phyloP scores from a whole-genome alignment of 2,329 filamentous ascomycete genomes.

The Colletotrichum tamarilloi region DNA sequence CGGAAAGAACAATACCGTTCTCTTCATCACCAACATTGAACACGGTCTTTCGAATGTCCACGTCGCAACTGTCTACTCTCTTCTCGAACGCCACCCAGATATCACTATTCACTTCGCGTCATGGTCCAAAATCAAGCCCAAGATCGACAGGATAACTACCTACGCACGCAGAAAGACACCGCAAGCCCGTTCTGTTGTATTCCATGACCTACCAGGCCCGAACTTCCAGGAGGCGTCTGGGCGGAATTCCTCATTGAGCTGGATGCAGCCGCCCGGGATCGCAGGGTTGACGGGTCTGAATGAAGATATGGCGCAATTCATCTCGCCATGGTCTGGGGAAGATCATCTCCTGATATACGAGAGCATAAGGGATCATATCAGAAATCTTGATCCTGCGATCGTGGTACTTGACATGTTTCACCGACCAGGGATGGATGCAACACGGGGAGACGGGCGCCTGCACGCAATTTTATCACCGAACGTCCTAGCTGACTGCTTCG shows the following conservation, averaged over 20 bases:
- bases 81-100: slow-evolving; percentile 46
- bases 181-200: slow-evolving; percentile 36
- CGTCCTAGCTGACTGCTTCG: slow-evolving; percentile 51
- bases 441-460: slow-evolving; percentile 39
- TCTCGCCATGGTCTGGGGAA: slow-evolving; percentile 44
- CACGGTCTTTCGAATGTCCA: slow-evolving; percentile 51
- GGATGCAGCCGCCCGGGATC: slow-evolving; percentile 38
- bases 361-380: slow-evolving; percentile 41
- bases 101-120: slow-evolving; percentile 50
- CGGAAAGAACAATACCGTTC: slow-evolving; percentile 45
- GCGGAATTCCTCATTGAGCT: slow-evolving; percentile 33
- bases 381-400: slow-evolving; percentile 45
- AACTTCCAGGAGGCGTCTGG: slow-evolving; percentile 37
- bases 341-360: slow-evolving; percentile 45
- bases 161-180: slow-evolving; percentile 36
- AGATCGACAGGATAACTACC: slow-evolving; percentile 29
- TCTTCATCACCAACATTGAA: slow-evolving; percentile 47
- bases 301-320: slow-evolving; percentile 37
- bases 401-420: slow-evolving; percentile 47
- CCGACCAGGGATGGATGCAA: slow-evolving; percentile 40
- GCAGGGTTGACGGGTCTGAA: slow-evolving; percentile 30
- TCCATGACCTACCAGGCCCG: slow-evolving; percentile 40
- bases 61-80: slow-evolving; percentile 46
- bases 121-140: slow-evolving; percentile 38
- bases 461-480: slow-evolving; percentile 57